Evolutionary conservation across 2,329 filamentous ascomycete species (phyloP).

Genomic region (Trichoderma harzianum): DNA sequence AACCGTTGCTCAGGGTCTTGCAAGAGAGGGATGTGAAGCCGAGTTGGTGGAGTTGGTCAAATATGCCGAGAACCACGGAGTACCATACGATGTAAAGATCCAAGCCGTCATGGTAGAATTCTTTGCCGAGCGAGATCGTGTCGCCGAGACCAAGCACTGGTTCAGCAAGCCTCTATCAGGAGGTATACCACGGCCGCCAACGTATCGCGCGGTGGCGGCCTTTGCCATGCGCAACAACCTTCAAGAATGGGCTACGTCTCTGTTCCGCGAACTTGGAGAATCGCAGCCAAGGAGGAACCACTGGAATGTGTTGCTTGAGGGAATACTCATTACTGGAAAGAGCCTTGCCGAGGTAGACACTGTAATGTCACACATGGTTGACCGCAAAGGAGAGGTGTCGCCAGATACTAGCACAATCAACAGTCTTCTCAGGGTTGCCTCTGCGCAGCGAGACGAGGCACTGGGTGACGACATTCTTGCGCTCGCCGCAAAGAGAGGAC

Average conservation of each 20-base stretch:
- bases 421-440: conserved; percentile 67
- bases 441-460: conserved; percentile 65
- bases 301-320: conserved; percentile 73
- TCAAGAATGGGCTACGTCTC: conserved; percentile 57
- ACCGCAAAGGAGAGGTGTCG: conserved; percentile 46
- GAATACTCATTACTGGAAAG: conserved; percentile 65
- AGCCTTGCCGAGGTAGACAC: conserved; percentile 48
- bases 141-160: conserved; percentile 64
- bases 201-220: conserved; percentile 32
- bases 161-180: conserved; percentile 54
- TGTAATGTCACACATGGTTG: conserved; percentile 71
- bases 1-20: conserved; percentile 53
- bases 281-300: conserved; percentile 48
- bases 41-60: conserved; percentile 56
- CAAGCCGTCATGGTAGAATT: conserved; percentile 58
- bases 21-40: conserved; percentile 54
- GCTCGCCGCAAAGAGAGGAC: conserved; percentile 61
- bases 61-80: conserved; percentile 46
- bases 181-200: conserved; percentile 21
- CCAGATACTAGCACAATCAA: conserved; percentile 76
- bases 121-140: conserved; percentile 56
- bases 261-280: conserved; percentile 54
- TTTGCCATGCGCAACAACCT: conserved; percentile 60
- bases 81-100: conserved; percentile 44
- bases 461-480: conserved; percentile 70